phyloP scores from a whole-genome alignment of 2,329 filamentous ascomycete species.

The Cladosporium sp. region DNA sequence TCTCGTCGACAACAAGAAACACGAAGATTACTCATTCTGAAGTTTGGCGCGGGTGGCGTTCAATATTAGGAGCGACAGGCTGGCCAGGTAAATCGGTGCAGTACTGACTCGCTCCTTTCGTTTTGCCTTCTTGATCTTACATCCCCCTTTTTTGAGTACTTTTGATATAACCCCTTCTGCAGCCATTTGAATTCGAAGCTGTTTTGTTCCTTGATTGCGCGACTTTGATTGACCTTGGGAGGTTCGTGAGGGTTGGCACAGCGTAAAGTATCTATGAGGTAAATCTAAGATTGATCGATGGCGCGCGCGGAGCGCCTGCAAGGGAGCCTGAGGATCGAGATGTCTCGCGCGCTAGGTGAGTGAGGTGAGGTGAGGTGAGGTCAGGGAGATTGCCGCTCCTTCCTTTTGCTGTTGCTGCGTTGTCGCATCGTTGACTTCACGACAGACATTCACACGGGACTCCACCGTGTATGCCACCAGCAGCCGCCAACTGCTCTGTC shows the following conservation, averaged over 20 bases:
- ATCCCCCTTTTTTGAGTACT: conserved; percentile 8
- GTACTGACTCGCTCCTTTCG: conserved; percentile 8
- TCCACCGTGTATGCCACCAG: too few relatives aligned
- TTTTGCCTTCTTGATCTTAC: conserved; percentile 10
- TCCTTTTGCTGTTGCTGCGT: background rate
- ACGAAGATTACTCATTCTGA: conserved; percentile 11
- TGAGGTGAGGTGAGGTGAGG: background rate
- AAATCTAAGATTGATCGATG: too few relatives aligned
- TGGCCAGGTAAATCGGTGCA: conserved; percentile 4
- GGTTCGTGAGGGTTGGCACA: too few relatives aligned
- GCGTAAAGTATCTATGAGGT: too few relatives aligned
- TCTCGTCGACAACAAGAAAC: background rate
- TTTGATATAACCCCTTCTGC: conserved; percentile 11
- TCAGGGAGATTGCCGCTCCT: background rate
- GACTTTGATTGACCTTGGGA: background rate
- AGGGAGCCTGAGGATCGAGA: background rate
- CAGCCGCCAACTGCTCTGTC: background rate
- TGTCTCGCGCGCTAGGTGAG: background rate
- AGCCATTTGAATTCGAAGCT: conserved; percentile 10
- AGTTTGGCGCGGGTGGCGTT: conserved; percentile 11
- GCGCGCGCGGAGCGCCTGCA: background rate
- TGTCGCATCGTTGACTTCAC: background rate
- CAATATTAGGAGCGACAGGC: background rate
- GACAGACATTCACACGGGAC: background rate
- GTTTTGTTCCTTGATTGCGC: background rate